Conservation (phyloP, 83 land plant species). For the Diphasiastrum complanatum region DNA sequence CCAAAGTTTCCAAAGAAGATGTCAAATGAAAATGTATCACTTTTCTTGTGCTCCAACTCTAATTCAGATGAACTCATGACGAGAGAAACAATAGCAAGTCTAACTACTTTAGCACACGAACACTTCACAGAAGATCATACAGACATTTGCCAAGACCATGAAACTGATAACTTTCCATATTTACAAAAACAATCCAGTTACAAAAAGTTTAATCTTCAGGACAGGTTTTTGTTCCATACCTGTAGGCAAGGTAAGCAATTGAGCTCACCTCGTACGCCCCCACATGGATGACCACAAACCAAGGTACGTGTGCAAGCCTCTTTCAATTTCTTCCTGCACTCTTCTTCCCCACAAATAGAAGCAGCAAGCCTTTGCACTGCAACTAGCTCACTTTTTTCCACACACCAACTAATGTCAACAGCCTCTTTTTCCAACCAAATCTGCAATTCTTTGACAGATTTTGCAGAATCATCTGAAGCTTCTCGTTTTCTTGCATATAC, state of each 20-base stretch:
- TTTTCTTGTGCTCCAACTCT: no score
- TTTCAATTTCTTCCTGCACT: conserved; percentile 23
- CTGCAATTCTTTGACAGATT: conserved; percentile 28
- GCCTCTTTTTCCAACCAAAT: conserved; percentile 22
- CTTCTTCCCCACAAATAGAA: conserved; percentile 20
- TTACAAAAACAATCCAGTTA: no score
- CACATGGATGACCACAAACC: conserved; percentile 33
- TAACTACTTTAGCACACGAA: no score
- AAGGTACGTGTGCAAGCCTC: conserved; percentile 32
- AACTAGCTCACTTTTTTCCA: conserved; percentile 30
- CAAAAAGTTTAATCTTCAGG: no score
- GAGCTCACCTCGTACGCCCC: conserved; percentile 35
- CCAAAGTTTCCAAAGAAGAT: no score
- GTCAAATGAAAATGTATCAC: no score
- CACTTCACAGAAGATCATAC: no score
- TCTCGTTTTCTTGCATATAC: not conserved
- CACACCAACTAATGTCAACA: conserved; percentile 30
- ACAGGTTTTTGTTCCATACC: conserved; percentile 22
- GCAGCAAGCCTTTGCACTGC: conserved; percentile 16
- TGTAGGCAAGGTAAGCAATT: conserved; percentile 36
- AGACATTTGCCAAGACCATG: no score
- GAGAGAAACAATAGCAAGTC: no score
- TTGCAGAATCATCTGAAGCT: not conserved
- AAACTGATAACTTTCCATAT: no score
- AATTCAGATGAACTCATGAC: no score